Evolutionary conservation across 306 rosid species (phyloP).

Genomic region (Trifolium fragiferum): DNA sequence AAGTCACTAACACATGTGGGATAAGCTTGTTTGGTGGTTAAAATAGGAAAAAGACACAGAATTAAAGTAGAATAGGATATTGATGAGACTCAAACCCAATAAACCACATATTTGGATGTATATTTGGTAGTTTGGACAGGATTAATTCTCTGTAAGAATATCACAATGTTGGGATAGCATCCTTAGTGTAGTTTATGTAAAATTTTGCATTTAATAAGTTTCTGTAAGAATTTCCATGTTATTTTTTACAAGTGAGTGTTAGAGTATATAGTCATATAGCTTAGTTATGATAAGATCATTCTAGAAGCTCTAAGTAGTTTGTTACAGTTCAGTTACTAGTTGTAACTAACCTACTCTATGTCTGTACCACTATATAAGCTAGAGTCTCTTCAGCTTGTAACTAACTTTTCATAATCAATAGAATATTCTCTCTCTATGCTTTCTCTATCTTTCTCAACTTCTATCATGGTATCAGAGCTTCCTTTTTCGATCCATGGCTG

Average conservation of each 20-base stretch:
- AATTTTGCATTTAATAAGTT: background rate
- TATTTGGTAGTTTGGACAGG: background rate
- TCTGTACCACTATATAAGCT: too few relatives aligned
- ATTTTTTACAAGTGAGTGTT: background rate
- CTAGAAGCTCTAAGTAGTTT: too few relatives aligned
- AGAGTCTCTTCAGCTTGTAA: too few relatives aligned
- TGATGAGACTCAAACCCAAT: background rate
- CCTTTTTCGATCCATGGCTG: too few relatives aligned
- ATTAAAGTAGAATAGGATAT: background rate
- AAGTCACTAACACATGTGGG: conserved; percentile 18
- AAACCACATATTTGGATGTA: conserved; percentile 7
- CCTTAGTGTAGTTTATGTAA: background rate
- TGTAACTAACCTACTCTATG: too few relatives aligned
- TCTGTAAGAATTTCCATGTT: background rate
- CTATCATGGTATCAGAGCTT: too few relatives aligned
- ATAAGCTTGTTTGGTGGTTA: conserved; percentile 1
- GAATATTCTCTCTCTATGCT: too few relatives aligned
- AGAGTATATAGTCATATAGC: too few relatives aligned
- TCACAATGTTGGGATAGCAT: background rate
- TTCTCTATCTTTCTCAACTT: too few relatives aligned
- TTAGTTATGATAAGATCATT: too few relatives aligned
- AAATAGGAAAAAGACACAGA: background rate
- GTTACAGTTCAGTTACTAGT: too few relatives aligned
- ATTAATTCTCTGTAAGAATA: background rate
- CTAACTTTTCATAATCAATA: too few relatives aligned